Conservation (phyloP, 1,284 basidiomycete species). For the Rugosomyces carneus region DNA sequence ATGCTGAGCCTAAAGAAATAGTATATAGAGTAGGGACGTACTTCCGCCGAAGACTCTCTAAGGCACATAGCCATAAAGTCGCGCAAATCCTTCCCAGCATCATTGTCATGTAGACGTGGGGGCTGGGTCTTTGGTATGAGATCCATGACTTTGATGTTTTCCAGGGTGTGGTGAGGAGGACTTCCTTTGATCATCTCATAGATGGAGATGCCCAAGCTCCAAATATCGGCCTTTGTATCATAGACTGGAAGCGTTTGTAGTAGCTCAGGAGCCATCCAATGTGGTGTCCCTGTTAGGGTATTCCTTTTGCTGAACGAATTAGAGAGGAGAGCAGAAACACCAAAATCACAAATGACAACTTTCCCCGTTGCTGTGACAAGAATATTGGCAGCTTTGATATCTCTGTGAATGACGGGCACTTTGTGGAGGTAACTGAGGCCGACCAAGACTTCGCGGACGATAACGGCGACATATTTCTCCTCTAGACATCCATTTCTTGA, state of each 20-base stretch:
- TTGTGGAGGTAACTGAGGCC: slow-evolving; percentile 88
- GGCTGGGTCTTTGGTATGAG: slow-evolving; percentile 87
- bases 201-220: slow-evolving; percentile 92
- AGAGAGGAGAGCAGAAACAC: slow-evolving; percentile 89
- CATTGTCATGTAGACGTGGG: slow-evolving; percentile 73
- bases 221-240: slow-evolving; percentile 94
- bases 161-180: slow-evolving; percentile 77
- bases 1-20: slow-evolving; percentile 12
- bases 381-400: slow-evolving; percentile 95
- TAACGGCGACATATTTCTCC: slow-evolving; percentile 85
- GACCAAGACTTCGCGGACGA: slow-evolving; percentile 84
- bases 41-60: slow-evolving; percentile 77
- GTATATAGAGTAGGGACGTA: slow-evolving; percentile 31
- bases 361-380: slow-evolving; percentile 84
- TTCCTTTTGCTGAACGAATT: slow-evolving; percentile 87
- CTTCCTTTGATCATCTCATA: slow-evolving; percentile 96
- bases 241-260: slow-evolving; percentile 85
- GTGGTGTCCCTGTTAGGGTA: slow-evolving; percentile 93
- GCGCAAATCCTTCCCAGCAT: slow-evolving; percentile 79
- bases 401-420: slow-evolving; percentile 91
- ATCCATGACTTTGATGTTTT: slow-evolving; percentile 86
- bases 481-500: slow-evolving; percentile 81
- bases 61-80: slow-evolving; percentile 88
- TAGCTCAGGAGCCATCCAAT: slow-evolving; percentile 99
- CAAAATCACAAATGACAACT: slow-evolving; percentile 95